A percentile compares a stretch with the other conserved stretches of the same genome.
Conservation (phyloP, 1,139 yeast species). For the Eremothecium cymbalariae region DNA sequence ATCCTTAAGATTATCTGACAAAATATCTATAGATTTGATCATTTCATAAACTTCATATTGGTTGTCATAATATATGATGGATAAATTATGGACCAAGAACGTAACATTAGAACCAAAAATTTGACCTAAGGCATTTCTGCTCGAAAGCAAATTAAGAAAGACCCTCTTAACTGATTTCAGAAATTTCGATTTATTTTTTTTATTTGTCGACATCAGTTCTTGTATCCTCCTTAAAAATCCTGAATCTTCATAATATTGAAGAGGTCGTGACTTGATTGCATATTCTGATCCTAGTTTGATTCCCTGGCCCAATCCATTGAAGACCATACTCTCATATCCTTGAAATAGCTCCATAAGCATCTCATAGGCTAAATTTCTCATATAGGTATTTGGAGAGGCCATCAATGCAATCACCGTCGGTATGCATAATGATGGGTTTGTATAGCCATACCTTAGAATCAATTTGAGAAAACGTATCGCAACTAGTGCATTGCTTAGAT, state of each 20-base stretch:
- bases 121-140: constrained; percentile 4
- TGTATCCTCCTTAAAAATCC: constrained; percentile 17
- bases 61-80: constrained; percentile 16
- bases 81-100: constrained; percentile 21
- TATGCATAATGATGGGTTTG: constrained; percentile 62
- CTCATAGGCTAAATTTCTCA: constrained; percentile 42
- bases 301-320: constrained; percentile 57
- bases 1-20: constrained; percentile 21
- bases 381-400: constrained; percentile 41
- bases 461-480: constrained; percentile 49
- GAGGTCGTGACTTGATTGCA: constrained; percentile 22
- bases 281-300: constrained; percentile 47
- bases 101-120: constrained; percentile 10
- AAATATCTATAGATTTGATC: constrained; percentile 21
- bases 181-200: constrained; percentile 18
- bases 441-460: constrained; percentile 56
- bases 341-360: constrained; percentile 50
- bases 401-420: constrained; percentile 66
- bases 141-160: constrained; percentile 12
- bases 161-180: constrained; percentile 14
- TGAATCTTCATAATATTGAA: constrained; percentile 21
- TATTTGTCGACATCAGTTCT: constrained; percentile 13
- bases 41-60: constrained; percentile 20
- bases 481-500: constrained; percentile 39
- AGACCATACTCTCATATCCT: constrained; percentile 64